Base-by-base conservation (phyloP, 2,329 filamentous ascomycete genomes). In the Hortaea werneckii region DNA sequence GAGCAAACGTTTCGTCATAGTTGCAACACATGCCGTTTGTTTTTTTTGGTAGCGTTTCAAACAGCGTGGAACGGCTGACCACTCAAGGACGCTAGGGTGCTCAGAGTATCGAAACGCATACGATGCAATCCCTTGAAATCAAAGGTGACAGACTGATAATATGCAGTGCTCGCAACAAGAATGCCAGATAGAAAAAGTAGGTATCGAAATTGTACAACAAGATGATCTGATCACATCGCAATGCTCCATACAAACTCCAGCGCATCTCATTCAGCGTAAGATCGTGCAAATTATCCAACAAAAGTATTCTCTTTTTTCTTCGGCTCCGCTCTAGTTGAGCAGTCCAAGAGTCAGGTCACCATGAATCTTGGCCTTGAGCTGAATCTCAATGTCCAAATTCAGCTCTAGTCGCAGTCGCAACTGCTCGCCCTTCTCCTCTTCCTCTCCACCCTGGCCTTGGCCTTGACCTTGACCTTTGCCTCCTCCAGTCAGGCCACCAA, bases 311-410 rank as follows among this genome's bases (percentile, higher is more conserved):
- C 32, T n/a, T 9, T 7, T 35, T 9, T n/a, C 32, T 35, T n/a
- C 32, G n/a, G 9, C n/a, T 35, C 9, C 3, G 32, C 8, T 35
- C 32, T 58, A 62, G 48, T 63, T 62, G 41, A 75, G 66, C 55
- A 75, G 56, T 59, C 72, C 76, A 44, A 80, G 59, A n/a, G 78
- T 80, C 49, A 80, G 65, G 56, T 80, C 77, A 65, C 77, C 77
- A 52, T 79, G 76, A 54, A 80, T 80, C 63, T 77, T 79, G n/a
- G 77, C 77, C 67, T 80, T 80, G 40, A 80, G 64, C 57, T 80
- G 75, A 45, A 80, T 71, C 58, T 80, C 77, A 58, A 80, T 77
- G 59, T 80, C 77, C 49, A 80, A 64, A 56, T 80, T 80, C 53
- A 80, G 64, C 54, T 80, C 77, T 51, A 80, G 56, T 54, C 75